phyloP scores from a whole-genome alignment of 75 land plant species.

The Chamaecyparis obtusa region DNA sequence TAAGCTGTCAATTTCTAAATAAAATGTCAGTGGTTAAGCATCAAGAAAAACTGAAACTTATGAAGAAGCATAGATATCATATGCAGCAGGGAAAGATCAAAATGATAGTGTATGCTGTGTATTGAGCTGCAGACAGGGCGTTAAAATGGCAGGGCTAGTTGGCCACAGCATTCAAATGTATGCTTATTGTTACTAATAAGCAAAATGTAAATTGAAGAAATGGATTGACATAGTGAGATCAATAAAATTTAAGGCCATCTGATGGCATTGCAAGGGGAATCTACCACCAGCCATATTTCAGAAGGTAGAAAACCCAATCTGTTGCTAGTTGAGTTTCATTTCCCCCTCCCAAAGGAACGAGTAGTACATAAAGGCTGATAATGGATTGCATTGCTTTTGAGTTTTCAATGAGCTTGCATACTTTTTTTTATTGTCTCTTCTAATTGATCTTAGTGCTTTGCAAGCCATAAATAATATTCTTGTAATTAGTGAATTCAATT shows the following conservation, averaged over 20 bases:
- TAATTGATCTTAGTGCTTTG: background rate
- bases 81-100: conserved; percentile 1
- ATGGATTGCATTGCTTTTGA: background rate
- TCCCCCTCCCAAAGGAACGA: background rate
- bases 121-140: background rate
- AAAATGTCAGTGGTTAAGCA: background rate
- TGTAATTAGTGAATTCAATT: background rate
- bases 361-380: background rate
- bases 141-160: background rate
- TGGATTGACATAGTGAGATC: background rate
- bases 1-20: background rate
- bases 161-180: background rate
- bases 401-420: background rate
- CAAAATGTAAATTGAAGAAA: background rate
- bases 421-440: background rate
- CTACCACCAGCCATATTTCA: background rate
- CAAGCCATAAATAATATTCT: background rate
- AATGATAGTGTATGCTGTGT: background rate
- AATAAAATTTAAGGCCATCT: background rate
- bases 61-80: background rate
- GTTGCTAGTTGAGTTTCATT: background rate
- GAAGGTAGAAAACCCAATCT: background rate
- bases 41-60: background rate
- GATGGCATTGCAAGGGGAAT: background rate
- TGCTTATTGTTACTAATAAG: background rate